These are phyloP conservation scores for Pythium guiyangense DNA, from an alignment of 352 stramenopile genomes.

Conservation along the genomic window DNA sequence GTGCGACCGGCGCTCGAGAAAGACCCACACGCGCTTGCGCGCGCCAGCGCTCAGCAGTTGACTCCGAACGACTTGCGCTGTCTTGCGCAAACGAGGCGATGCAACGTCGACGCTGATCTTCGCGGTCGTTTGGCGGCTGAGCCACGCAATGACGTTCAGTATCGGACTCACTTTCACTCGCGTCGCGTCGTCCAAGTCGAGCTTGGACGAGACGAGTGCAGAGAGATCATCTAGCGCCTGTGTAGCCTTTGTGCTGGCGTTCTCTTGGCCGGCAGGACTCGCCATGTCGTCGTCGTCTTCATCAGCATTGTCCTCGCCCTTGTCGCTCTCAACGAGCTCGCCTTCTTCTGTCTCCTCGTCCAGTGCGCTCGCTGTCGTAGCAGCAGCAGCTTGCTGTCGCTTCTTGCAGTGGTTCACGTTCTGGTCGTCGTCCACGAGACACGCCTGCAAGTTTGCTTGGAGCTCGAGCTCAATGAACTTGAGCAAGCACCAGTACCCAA, in stretches of 20 bases:
- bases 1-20: slow-evolving; percentile 66
- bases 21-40: slow-evolving; percentile 48
- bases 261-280: neutral
- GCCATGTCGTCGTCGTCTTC: neutral
- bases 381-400: slow-evolving; percentile 17
- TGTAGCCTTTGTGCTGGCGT: neutral
- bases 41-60: slow-evolving; percentile 32
- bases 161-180: slow-evolving; percentile 43
- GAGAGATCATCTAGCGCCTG: slow-evolving; percentile 1
- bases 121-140: slow-evolving; percentile 20
- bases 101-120: slow-evolving; percentile 33
- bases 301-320: neutral
- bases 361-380: slow-evolving; percentile 1
- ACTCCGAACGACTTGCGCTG: slow-evolving; percentile 36
- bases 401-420: slow-evolving; percentile 55
- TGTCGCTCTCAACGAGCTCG: slow-evolving; percentile 15
- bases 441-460: slow-evolving; percentile 64
- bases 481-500: slow-evolving; percentile 76
- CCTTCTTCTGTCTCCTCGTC: slow-evolving; percentile 23
- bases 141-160: slow-evolving; percentile 51
- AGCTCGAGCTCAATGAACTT: slow-evolving; percentile 81
- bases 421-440: slow-evolving; percentile 49
- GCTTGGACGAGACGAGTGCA: slow-evolving; percentile 18
- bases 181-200: slow-evolving; percentile 33
- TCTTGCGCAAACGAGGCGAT: slow-evolving; percentile 56